Evolutionary conservation across 1,139 yeast genomes (phyloP).

Genomic region (Kurtzmaniella natalensis): DNA sequence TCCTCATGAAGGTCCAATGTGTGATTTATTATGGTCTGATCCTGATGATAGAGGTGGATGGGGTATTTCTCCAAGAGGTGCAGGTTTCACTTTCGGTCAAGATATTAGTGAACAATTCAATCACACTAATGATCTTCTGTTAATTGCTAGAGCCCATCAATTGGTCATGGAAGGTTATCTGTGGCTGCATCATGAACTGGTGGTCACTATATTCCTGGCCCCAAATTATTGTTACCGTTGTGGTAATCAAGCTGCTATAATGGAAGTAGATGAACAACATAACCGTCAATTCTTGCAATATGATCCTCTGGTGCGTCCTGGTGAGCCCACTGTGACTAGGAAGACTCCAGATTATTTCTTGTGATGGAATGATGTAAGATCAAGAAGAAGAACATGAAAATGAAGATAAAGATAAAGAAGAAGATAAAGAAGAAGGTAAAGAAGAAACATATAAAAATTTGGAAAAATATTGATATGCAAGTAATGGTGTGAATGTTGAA

Average conservation of each 20-base stretch:
- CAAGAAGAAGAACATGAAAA: too few species aligned
- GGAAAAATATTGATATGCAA: too few species aligned
- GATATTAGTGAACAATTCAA: conserved; percentile 92
- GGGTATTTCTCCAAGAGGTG: conserved; percentile 99
- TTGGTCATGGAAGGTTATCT: conserved; percentile 96
- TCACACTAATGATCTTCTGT: conserved; percentile 79
- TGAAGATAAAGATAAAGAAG: too few species aligned
- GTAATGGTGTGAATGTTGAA: too few species aligned
- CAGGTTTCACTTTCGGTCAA: conserved; percentile 96
- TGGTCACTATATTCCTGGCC: conserved; percentile 97
- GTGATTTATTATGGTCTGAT: conserved; percentile 96
- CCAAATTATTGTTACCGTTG: conserved; percentile 97
- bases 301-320: conserved; percentile 93
- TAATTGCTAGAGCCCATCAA: conserved; percentile 96
- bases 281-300: conserved; percentile 87
- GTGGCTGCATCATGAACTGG: conserved; percentile 80
- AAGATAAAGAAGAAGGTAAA: too few species aligned
- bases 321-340: conserved; percentile 92
- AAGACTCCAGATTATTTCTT: conserved; percentile 94
- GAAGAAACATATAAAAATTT: too few species aligned
- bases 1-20: conserved; percentile 98
- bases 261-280: conserved; percentile 95
- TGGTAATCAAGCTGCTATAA: conserved; percentile 98
- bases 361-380: conserved; percentile 25
- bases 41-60: conserved; percentile 97